These are phyloP conservation scores for Detonula confervacea DNA, from an alignment of 352 stramenopile genomes.

Conservation along the genomic window DNA sequence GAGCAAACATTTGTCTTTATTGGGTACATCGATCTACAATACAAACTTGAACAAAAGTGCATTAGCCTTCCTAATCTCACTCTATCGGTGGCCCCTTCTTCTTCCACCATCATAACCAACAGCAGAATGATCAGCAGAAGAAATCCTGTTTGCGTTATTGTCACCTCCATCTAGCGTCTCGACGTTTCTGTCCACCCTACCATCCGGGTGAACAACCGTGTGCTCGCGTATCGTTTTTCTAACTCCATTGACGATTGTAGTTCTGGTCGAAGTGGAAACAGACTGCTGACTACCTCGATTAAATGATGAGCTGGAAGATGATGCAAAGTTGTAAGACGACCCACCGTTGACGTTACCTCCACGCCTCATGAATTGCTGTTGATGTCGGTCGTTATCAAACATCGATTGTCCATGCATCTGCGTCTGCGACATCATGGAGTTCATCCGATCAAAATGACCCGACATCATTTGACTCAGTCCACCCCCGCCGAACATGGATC, in stretches of 20 bases:
- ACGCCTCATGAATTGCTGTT: slow-evolving; percentile 13
- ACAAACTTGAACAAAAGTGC: no score
- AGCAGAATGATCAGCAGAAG: slow-evolving; percentile 21
- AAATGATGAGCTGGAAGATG: slow-evolving; percentile 46
- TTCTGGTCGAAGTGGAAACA: slow-evolving; percentile 69
- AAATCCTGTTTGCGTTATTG: slow-evolving; percentile 2
- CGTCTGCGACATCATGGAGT: slow-evolving; percentile 61
- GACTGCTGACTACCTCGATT: slow-evolving; percentile 27
- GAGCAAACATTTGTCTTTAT: no score
- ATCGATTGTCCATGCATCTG: slow-evolving; percentile 44
- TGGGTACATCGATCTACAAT: no score
- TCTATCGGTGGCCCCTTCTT: slow-evolving; percentile 23
- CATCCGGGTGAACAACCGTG: slow-evolving; percentile 74
- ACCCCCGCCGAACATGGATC: slow-evolving; percentile 42
- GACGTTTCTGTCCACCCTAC: slow-evolving; percentile 75
- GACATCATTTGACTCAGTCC: slow-evolving; percentile 45
- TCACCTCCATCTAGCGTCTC: slow-evolving; percentile 47
- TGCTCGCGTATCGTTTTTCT: slow-evolving; percentile 75
- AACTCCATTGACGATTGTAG: slow-evolving; percentile 80
- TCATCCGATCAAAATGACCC: slow-evolving; percentile 53
- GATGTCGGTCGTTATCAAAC: slow-evolving; percentile 22
- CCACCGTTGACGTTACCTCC: slow-evolving; percentile 4
- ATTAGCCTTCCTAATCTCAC: no score
- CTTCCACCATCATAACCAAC: slow-evolving; percentile 38
- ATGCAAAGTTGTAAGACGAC: slow-evolving; percentile 29